These are phyloP conservation scores for Aphanoascus verrucosus DNA, from an alignment of 2,329 filamentous ascomycete species.

Conservation along the genomic window DNA sequence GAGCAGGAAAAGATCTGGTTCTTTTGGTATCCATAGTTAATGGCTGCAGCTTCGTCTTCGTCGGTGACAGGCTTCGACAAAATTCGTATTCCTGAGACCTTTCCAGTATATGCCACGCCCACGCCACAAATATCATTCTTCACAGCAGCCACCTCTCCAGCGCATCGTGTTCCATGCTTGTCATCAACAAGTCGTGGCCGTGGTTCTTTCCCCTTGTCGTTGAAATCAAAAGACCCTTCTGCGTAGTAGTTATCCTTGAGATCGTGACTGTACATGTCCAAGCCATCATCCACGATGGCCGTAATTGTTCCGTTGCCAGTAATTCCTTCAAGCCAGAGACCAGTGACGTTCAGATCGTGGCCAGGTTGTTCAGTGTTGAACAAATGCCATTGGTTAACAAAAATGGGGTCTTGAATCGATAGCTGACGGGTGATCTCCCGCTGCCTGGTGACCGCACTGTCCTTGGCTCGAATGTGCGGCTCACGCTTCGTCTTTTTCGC, in stretches of 20 bases:
- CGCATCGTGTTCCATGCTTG: conserved; percentile 83
- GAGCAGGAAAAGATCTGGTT: conserved; percentile 99
- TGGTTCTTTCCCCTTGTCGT: conserved; percentile 69
- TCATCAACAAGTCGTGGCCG: conserved; percentile 76
- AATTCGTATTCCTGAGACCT: conserved; percentile 83
- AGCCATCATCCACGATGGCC: conserved; percentile 88
- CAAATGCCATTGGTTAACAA: conserved; percentile 90
- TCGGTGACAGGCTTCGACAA: conserved; percentile 84
- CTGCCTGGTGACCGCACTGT: conserved; percentile 48
- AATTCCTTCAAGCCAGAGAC: conserved; percentile 79
- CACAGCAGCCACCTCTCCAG: conserved; percentile 86
- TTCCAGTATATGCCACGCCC: conserved; percentile 88
- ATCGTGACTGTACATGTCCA: conserved; percentile 93
- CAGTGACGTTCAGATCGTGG: conserved; percentile 94
- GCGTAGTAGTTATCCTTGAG: conserved; percentile 90
- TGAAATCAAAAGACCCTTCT: conserved; percentile 89
- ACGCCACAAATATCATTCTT: conserved; percentile 87
- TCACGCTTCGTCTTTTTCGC: conserved; percentile 14
- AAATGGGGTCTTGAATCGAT: conserved; percentile 80
- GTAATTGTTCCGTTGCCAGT: conserved; percentile 83
- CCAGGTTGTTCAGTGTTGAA: conserved; percentile 70
- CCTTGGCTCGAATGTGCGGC: conserved; percentile 24
- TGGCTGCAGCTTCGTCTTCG: conserved; percentile 78
- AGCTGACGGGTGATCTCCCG: conserved; percentile 53
- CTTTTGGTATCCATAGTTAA: conserved; percentile 83